Conservation (phyloP, 2,329 filamentous ascomycete species). For the Aureobasidium pullulans region DNA sequence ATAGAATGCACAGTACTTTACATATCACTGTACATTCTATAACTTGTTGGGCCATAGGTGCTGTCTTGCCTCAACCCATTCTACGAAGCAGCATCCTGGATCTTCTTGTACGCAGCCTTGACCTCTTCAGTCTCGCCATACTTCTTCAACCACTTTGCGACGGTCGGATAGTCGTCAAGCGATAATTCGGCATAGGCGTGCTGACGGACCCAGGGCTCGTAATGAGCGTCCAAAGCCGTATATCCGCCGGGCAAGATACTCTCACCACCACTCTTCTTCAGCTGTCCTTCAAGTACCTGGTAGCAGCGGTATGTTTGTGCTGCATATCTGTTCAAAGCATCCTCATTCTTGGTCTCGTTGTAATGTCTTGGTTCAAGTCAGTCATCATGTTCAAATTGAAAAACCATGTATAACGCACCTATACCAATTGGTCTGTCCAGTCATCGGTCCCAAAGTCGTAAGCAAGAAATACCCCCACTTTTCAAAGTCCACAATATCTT, state of each 20-base stretch:
- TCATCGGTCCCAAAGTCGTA: conserved; percentile 36
- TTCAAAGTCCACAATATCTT: conserved; percentile 38
- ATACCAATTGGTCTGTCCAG: conserved; percentile 25
- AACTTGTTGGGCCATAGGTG: no score
- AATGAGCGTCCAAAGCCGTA: conserved; percentile 36
- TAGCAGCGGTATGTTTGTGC: conserved; percentile 37
- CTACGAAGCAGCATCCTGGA: conserved; percentile 16
- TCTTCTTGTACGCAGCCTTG: conserved; percentile 34
- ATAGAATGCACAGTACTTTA: no score
- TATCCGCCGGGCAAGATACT: conserved; percentile 32
- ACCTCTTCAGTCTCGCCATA: conserved; percentile 33
- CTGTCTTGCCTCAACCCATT: no score
- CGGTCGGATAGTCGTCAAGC: conserved; percentile 33
- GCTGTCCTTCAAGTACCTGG: conserved; percentile 35
- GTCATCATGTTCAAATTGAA: neutral
- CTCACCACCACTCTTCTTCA: conserved; percentile 31
- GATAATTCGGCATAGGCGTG: conserved; percentile 33
- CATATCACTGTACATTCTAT: no score
- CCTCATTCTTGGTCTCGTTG: conserved; percentile 33
- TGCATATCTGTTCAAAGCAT: conserved; percentile 34
- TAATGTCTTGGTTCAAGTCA: neutral
- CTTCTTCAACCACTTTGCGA: conserved; percentile 33
- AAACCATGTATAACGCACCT: neutral
- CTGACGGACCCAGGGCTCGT: conserved; percentile 35
- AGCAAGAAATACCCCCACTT: conserved; percentile 41